These are phyloP conservation scores for Thalassiosira profunda DNA, from an alignment of 108 stramenopile genomes.

Conservation along the genomic window DNA sequence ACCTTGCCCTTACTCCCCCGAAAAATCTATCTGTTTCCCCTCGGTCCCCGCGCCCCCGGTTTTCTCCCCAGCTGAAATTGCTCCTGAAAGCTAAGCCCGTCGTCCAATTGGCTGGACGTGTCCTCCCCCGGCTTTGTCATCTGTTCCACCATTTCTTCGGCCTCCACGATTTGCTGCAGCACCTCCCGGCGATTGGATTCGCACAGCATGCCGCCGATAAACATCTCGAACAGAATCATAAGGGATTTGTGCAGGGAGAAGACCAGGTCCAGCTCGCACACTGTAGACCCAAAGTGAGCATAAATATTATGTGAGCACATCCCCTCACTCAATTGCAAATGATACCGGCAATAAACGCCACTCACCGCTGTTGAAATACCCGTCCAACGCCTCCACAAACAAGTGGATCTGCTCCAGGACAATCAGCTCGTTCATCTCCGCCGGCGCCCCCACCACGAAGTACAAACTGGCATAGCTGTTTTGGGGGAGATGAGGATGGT, in stretches of 20 bases:
- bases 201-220: slow-evolving; percentile 93
- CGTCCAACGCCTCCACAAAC: slow-evolving; percentile 98
- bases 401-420: slow-evolving; percentile 98
- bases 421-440: slow-evolving; percentile 86
- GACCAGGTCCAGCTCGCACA: slow-evolving; percentile 98
- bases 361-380: slow-evolving; percentile 92
- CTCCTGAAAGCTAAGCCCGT: slow-evolving; percentile 87
- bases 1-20: no score
- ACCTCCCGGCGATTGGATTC: slow-evolving; percentile 89
- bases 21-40: slow-evolving; percentile 40
- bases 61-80: slow-evolving; percentile 91
- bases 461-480: slow-evolving; percentile 92
- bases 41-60: slow-evolving; percentile 73
- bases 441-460: slow-evolving; percentile 86
- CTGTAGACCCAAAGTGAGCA: slow-evolving; percentile 17
- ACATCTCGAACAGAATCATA: slow-evolving; percentile 94
- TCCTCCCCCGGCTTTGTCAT: slow-evolving; percentile 92
- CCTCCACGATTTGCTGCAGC: slow-evolving; percentile 84
- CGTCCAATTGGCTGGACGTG: slow-evolving; percentile 85
- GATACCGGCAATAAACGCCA: background rate
- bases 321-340: slow-evolving; percentile 19
- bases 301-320: background rate
- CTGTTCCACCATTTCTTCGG: slow-evolving; percentile 87
- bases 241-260: slow-evolving; percentile 98
- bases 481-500: no score